Percentiles rank a stretch among this genome's conserved stretches.
phyloP scores from a whole-genome alignment of 768 basidiomycete genomes.

The Leccinum truebloodii region DNA sequence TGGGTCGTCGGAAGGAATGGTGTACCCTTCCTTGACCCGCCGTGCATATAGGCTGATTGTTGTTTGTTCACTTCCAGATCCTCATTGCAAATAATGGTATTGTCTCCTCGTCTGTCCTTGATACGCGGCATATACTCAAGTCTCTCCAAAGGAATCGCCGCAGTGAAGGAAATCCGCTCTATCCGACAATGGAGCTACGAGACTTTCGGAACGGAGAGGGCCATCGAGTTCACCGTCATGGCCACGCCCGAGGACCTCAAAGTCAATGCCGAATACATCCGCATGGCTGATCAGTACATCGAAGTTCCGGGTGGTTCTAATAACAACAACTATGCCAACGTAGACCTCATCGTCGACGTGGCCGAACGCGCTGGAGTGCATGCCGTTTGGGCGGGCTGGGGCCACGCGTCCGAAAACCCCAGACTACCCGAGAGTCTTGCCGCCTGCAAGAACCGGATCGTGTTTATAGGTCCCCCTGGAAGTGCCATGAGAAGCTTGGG shows the following conservation, averaged over 20 bases:
- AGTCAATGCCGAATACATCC: constrained; percentile 99
- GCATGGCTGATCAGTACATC: constrained; percentile 99
- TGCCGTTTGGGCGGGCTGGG: constrained; percentile 99
- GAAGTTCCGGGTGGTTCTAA: constrained; percentile 98
- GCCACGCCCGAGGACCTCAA: constrained; percentile 98
- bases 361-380: constrained; percentile 97
- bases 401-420: constrained; percentile 98
- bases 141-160: constrained; percentile 79
- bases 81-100: constrained; percentile 98
- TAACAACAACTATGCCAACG: constrained; percentile 99
- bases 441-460: constrained; percentile 91
- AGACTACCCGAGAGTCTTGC: constrained; percentile 91
- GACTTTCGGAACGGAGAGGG: constrained; percentile 94
- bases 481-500: constrained; percentile 99
- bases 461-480: constrained; percentile 99
- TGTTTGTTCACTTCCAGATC: constrained; percentile 51
- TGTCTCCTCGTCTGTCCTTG: not conserved
- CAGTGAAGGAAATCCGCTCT: constrained; percentile 98
- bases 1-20: constrained; percentile 2
- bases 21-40: not conserved
- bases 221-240: constrained; percentile 99
- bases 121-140: constrained; percentile 24
- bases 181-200: constrained; percentile 99
- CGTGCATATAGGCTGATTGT: constrained; percentile 8
- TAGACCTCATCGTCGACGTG: constrained; percentile 97